phyloP scores from a whole-genome alignment of 2,329 filamentous ascomycete species.

The Fusarium cyanostomum region DNA sequence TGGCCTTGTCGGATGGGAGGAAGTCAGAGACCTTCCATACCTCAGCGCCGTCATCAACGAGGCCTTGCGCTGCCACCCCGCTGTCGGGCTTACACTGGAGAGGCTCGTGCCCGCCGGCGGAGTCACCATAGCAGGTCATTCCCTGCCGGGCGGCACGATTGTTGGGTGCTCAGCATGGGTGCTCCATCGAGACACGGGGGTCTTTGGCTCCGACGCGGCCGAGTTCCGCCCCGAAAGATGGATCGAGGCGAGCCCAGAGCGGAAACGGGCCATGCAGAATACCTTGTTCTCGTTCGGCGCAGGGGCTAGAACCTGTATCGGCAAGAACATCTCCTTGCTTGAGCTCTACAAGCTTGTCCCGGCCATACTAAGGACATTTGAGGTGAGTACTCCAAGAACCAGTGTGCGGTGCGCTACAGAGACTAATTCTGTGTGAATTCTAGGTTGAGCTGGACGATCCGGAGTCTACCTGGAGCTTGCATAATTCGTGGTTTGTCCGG shows the following conservation, averaged over 20 bases:
- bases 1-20: constrained; percentile 72
- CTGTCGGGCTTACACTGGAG: constrained; percentile 75
- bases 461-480: constrained; percentile 62
- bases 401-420: neutral
- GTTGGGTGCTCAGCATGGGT: constrained; percentile 81
- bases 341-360: constrained; percentile 71
- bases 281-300: constrained; percentile 68
- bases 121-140: constrained; percentile 67
- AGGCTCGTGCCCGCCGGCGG: constrained; percentile 73
- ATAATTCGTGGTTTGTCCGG: constrained; percentile 70
- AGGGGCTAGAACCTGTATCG: constrained; percentile 74
- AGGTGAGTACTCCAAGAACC: neutral
- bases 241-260: constrained; percentile 60
- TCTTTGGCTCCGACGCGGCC: constrained; percentile 76
- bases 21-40: constrained; percentile 75
- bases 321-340: constrained; percentile 69
- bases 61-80: constrained; percentile 77
- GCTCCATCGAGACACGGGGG: constrained; percentile 70
- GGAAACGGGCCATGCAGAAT: constrained; percentile 17
- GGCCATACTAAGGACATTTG: constrained; percentile 14
- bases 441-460: constrained; percentile 64
- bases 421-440: neutral
- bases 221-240: constrained; percentile 74
- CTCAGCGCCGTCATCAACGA: constrained; percentile 84
- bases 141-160: constrained; percentile 73